These are phyloP conservation scores for Phalaenopsis equestris DNA, from an alignment of 106 monocot genomes.

Conservation along the genomic window DNA sequence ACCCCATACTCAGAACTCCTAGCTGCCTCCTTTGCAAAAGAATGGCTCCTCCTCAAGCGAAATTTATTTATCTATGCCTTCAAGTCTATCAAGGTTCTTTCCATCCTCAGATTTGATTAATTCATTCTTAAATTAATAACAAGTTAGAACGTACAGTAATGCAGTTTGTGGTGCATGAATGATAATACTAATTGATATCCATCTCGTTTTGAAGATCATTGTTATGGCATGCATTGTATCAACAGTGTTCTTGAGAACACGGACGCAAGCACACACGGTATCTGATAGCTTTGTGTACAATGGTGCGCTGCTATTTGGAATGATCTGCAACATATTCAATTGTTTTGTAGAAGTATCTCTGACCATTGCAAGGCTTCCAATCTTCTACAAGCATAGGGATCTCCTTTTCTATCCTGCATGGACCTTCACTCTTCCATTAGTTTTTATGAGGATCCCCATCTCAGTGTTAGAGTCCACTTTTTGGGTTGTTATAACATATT, in stretches of 20 bases:
- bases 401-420: conserved; percentile 84
- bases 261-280: conserved; percentile 29
- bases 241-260: conserved; percentile 60
- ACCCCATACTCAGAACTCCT: conserved; percentile 68
- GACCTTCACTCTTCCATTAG: conserved; percentile 65
- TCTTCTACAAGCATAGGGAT: conserved; percentile 81
- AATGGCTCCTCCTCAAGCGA: conserved; percentile 74
- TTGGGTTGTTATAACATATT: conserved; percentile 69
- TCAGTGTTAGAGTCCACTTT: conserved; percentile 60
- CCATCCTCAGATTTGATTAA: neutral
- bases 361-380: conserved; percentile 60
- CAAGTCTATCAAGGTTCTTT: conserved; percentile 55
- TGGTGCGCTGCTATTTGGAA: conserved; percentile 54
- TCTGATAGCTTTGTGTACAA: conserved; percentile 53
- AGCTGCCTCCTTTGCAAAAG: conserved; percentile 63
- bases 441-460: conserved; percentile 59
- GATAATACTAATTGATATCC: neutral
- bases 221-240: conserved; percentile 38
- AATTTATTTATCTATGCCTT: conserved; percentile 70
- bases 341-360: conserved; percentile 61
- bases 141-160: neutral
- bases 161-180: no score
- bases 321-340: conserved; percentile 46
- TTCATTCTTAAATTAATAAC: neutral
- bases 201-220: conserved; percentile 31